Evolutionary conservation across 345 rosid genomes (phyloP).

Genomic region (Psidium friedrichsthalianum): DNA sequence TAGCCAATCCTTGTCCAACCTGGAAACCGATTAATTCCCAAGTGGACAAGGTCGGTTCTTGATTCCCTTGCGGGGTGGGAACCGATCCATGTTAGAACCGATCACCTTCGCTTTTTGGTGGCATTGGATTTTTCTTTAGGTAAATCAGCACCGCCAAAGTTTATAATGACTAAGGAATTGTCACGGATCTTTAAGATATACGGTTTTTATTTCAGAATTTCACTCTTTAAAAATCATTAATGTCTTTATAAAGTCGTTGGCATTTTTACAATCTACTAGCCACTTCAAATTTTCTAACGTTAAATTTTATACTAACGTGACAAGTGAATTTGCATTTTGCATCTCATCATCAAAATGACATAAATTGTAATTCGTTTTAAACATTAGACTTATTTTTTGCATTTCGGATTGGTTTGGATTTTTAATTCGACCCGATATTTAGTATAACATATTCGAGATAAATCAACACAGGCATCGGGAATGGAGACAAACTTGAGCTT

Average conservation of each 20-base stretch:
- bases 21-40: accelerated
- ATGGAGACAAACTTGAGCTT: not conserved
- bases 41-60: accelerated
- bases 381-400: not conserved
- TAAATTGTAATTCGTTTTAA: too few species aligned
- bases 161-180: not conserved
- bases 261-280: not conserved
- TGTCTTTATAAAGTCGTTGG: not conserved
- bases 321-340: not conserved
- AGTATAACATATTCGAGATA: not conserved
- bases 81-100: not conserved
- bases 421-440: not conserved
- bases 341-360: not conserved
- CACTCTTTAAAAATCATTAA: not conserved
- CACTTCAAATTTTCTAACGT: not conserved
- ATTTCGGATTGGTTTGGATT: not conserved
- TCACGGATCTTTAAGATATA: too few species aligned
- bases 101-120: not conserved
- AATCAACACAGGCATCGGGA: not conserved
- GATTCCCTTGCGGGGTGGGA: not conserved
- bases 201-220: not conserved
- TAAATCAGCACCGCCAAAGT: not conserved
- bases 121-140: not conserved
- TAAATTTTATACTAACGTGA: not conserved
- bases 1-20: accelerated